A percentile compares a stretch with the other conserved stretches of the same genome.
Evolutionary conservation across 257 asterid genomes (phyloP).

Genomic region (Nicotiana paniculata): DNA sequence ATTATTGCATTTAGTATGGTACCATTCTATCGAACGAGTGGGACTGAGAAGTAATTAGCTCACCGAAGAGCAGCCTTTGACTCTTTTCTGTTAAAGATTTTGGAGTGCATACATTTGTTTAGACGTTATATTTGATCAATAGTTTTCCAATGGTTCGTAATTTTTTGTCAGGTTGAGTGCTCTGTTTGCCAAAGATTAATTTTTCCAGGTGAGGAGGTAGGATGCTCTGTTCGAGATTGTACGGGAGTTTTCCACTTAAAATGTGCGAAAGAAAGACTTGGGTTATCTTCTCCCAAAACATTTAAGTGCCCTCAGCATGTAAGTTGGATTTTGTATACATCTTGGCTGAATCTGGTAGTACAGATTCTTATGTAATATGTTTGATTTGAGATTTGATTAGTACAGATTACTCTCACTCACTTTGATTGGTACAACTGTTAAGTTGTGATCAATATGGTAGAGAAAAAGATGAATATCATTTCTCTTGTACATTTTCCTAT

Average conservation of each 20-base stretch:
- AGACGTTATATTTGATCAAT: background rate
- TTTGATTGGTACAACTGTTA: background rate
- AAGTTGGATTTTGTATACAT: constrained; percentile 22
- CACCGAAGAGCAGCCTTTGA: background rate
- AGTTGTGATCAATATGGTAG: too few relatives aligned
- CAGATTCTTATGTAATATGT: background rate
- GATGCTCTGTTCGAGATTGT: constrained; percentile 66
- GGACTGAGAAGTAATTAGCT: background rate
- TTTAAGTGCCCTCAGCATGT: constrained; percentile 96
- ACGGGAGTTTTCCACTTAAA: constrained; percentile 46
- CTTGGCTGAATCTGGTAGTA: background rate
- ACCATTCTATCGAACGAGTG: background rate
- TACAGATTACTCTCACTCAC: background rate
- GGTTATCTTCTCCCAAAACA: constrained; percentile 47
- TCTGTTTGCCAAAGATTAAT: constrained; percentile 51
- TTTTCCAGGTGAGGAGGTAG: constrained; percentile 41
- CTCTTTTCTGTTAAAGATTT: background rate
- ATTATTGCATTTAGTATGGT: background rate
- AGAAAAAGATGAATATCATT: too few relatives aligned
- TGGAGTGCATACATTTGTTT: background rate
- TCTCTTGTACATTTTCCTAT: too few relatives aligned
- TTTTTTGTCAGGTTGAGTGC: constrained; percentile 54
- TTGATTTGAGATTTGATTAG: background rate
- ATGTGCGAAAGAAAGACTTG: constrained; percentile 50
- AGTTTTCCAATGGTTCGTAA: background rate